A percentile compares a stretch with the other conserved stretches of the same genome.
phyloP scores from a whole-genome alignment of 192 early-diverging fungal species.

The Phlyctochytrium arcticum region DNA sequence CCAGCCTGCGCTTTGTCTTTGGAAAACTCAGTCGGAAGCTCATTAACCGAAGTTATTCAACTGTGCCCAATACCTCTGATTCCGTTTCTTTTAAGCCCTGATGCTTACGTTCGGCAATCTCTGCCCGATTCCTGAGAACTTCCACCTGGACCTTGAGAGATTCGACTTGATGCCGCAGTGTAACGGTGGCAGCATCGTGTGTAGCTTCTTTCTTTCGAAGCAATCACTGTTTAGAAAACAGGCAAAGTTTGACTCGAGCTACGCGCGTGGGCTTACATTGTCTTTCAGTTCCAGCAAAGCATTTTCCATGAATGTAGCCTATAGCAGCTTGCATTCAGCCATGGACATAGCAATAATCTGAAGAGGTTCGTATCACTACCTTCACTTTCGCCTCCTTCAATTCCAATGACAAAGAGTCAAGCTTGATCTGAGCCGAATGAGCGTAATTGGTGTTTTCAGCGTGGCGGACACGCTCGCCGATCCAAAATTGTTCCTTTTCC shows the following conservation, averaged over 20 bases:
- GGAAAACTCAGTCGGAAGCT: neutral
- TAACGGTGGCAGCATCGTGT: neutral
- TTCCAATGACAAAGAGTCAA: constrained; percentile 12
- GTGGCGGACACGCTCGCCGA: constrained; percentile 7
- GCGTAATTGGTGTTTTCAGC: constrained; percentile 9
- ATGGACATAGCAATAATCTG: no score
- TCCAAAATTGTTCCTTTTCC: constrained; percentile 37
- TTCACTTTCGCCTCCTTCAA: constrained; percentile 10
- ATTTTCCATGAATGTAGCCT: constrained; percentile 5
- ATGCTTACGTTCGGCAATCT: constrained; percentile 40
- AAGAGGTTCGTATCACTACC: no score
- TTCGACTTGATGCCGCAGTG: constrained; percentile 1
- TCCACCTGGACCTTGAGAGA: constrained; percentile 34
- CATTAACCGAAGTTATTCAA: neutral
- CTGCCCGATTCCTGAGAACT: constrained; percentile 34
- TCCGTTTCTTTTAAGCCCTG: constrained; percentile 16
- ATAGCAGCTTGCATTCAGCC: no score
- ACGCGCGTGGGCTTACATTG: no score
- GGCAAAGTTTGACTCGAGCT: no score
- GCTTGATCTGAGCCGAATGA: neutral
- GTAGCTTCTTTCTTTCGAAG: neutral
- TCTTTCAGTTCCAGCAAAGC: neutral
- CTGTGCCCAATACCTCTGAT: constrained; percentile 15
- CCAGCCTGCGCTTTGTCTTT: constrained; percentile 22
- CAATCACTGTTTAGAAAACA: no score